Evolutionary conservation across 768 basidiomycete species (phyloP), one percentile per base, ranked within the genome.

Genomic region (Gymnopilus dilepis): DNA sequence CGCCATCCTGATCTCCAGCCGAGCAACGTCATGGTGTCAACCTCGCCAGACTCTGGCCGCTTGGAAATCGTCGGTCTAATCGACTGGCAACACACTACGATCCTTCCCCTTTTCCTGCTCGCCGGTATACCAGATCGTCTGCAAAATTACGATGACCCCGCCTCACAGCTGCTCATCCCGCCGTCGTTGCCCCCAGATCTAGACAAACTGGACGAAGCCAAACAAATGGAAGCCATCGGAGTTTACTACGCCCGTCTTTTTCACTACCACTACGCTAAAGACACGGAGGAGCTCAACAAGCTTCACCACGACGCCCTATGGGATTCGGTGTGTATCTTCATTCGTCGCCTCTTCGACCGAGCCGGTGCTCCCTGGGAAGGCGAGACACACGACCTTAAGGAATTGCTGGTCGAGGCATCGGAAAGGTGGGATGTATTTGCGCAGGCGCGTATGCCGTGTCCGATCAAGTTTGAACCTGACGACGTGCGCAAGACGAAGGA

Each of bases 1-100:
- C 82, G 82, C 70, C 82, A 84, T 74, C 81, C 75, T 56, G 82
- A 86, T 69, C 80, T 82, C 75, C 76, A 80, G 67, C 77, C 61
- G 57, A 78, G 69, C 76, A 83, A 86, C 66, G 70, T 85, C 75
- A 71, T 82, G 61, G 78, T 85, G 38, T 76, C 74, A 15, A 73
- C 59, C 67, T 83, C 81, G 69, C 63, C 80, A 53, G 82, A 77
- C 70, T 82, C 80, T 67, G 56, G 30, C 33, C 70, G 6, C 82
- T 57, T n/a, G 51, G 17, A 30, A 5, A 30, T 50, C 12, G 6
- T 50, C 26, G 17, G 48, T 15, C 24, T 50, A 70, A 8, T 83
- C 57, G 7, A 31, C 24, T 84, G 82, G 83, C 83, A 85, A 76
- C 81, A 84, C 72, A 59, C 84, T 63, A 74, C 82, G 2, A 80